Percentiles rank a stretch among this genome's conserved stretches.
These are phyloP conservation scores for Cystofilobasidium bisporidii DNA, from an alignment of 768 basidiomycete genomes.

Conservation along the genomic window DNA sequence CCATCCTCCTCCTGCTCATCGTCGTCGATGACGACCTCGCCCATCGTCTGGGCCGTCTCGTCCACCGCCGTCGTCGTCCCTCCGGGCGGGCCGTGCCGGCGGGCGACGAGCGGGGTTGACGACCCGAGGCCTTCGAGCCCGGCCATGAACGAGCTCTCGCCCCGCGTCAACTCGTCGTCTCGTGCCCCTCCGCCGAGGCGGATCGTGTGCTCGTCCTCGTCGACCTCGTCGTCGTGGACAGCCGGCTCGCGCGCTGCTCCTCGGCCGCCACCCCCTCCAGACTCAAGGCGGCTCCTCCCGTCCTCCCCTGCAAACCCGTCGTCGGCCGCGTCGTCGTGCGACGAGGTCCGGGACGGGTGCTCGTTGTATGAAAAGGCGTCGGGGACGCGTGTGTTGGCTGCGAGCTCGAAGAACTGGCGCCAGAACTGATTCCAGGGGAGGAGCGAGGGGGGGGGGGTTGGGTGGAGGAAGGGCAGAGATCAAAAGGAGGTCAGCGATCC, in stretches of 20 bases:
- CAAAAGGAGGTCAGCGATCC: too few relatives aligned
- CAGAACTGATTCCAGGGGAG: too few relatives aligned
- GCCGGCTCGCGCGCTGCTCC: too few relatives aligned
- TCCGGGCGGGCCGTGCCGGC: not conserved
- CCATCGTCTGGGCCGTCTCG: constrained; percentile 1
- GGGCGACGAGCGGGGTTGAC: constrained; percentile 9
- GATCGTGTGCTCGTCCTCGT: not conserved
- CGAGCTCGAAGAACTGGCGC: constrained; percentile 90
- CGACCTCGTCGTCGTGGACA: not conserved
- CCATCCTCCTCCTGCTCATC: too few relatives aligned
- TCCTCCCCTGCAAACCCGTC: not conserved
- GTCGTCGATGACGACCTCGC: too few relatives aligned
- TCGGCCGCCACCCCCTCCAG: too few relatives aligned
- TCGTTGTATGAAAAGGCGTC: constrained; percentile 52
- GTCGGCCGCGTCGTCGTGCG: not conserved
- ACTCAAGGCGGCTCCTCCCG: too few relatives aligned
- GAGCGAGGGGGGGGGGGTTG: too few relatives aligned
- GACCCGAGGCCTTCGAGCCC: constrained; percentile 13
- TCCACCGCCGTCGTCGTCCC: not conserved
- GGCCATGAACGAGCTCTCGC: constrained; percentile 21
- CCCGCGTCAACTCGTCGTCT: not conserved
- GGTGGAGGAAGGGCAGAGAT: too few relatives aligned
- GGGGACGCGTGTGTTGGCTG: constrained; percentile 75
- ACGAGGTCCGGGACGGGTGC: not conserved
- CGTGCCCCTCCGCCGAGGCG: not conserved